phyloP scores from a whole-genome alignment of 495 filamentous ascomycete species.

The Chaetomium fimeti region DNA sequence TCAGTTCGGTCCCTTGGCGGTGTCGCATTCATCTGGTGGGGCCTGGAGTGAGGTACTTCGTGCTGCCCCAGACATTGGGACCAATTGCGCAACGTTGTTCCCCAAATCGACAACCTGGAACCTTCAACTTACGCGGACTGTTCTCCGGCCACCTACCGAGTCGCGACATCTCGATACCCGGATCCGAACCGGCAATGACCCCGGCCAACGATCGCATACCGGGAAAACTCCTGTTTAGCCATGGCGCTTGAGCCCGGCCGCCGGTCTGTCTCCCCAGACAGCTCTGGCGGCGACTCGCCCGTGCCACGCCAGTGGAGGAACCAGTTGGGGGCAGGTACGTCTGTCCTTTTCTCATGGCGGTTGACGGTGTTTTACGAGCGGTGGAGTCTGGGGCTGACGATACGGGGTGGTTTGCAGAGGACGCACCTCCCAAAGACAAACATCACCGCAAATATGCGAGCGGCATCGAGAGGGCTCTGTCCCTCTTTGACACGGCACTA shows the following conservation, averaged over 20 bases:
- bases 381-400: background rate
- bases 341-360: background rate
- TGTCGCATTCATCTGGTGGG: slow-evolving; percentile 8
- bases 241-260: slow-evolving; percentile 73
- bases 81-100: slow-evolving; percentile 13
- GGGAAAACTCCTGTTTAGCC: slow-evolving; percentile 31
- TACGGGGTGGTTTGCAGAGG: slow-evolving; percentile 46
- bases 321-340: slow-evolving; percentile 50
- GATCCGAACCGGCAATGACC: slow-evolving; percentile 32
- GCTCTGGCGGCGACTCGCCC: slow-evolving; percentile 72
- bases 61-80: too few species aligned
- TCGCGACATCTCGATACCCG: background rate
- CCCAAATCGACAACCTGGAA: background rate
- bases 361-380: slow-evolving; percentile 12
- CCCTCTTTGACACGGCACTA: slow-evolving; percentile 85
- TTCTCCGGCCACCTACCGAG: background rate
- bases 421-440: slow-evolving; percentile 78
- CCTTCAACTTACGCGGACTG: background rate
- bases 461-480: slow-evolving; percentile 80
- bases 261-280: slow-evolving; percentile 70
- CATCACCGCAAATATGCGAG: slow-evolving; percentile 87
- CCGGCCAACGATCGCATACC: slow-evolving; percentile 16
- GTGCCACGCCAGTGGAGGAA: slow-evolving; percentile 60
- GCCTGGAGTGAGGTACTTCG: background rate
- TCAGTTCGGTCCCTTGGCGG: background rate